Evolutionary conservation across 139 green algal species (phyloP).

Genomic region (Medakamo hakoo): DNA sequence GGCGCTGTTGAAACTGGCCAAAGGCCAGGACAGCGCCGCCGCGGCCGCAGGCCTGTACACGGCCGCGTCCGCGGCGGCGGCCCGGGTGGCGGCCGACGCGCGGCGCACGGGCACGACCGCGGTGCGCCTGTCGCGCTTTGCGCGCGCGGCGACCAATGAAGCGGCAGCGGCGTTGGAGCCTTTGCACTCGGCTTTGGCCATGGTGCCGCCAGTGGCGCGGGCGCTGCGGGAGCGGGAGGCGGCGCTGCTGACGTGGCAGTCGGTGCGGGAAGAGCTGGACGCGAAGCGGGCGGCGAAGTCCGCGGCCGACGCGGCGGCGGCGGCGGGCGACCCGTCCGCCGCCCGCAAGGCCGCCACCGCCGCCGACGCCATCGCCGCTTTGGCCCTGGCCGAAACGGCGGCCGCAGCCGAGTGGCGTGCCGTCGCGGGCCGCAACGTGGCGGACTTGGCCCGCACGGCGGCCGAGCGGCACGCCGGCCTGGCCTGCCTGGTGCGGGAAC

Average conservation of each 20-base stretch:
- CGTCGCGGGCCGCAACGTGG: background rate
- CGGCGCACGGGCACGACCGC: conserved; percentile 18
- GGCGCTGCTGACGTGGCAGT: conserved; percentile 45
- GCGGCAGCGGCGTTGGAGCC: conserved; percentile 20
- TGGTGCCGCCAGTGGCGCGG: conserved; percentile 24
- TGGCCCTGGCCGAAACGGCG: background rate
- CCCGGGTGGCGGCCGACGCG: conserved; percentile 18
- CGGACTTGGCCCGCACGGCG: background rate
- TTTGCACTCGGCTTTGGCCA: conserved; percentile 45
- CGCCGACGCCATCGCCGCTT: background rate
- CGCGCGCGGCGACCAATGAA: conserved; percentile 12
- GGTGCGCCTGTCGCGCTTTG: conserved; percentile 21
- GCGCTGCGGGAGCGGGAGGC: conserved; percentile 38
- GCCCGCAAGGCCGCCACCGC: too few species aligned
- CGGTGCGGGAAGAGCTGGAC: conserved; percentile 31
- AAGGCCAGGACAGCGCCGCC: conserved; percentile 45
- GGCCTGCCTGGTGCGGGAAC: background rate
- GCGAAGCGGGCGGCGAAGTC: conserved; percentile 11
- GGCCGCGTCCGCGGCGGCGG: conserved; percentile 12
- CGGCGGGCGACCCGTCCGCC: too few species aligned
- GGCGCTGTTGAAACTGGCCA: conserved; percentile 39
- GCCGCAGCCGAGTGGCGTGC: background rate
- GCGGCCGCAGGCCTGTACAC: conserved; percentile 24
- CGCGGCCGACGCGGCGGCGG: conserved; percentile 17
- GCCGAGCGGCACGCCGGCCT: background rate